Base-by-base conservation (phyloP, 371 early-diverging fungal genomes). In the Mucor ambiguus region DNA sequence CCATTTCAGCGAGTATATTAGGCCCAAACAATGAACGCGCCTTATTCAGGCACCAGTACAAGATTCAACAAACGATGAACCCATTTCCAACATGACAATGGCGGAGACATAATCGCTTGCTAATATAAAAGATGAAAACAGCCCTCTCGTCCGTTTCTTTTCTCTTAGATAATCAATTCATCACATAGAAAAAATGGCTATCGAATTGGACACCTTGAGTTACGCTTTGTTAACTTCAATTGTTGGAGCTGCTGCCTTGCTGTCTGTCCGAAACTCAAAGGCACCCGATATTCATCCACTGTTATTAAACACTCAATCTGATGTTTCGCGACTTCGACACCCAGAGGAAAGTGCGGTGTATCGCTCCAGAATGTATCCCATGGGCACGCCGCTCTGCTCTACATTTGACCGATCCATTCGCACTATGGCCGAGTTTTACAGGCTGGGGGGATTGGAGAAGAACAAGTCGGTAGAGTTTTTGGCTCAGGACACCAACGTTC, bases 251-350 rank as follows among this genome's bases (percentile, higher is more conserved):
- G 75, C 79, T 1, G 73, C 84, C 11, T 56, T 81, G 3, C 29
- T 81, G 37, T 83, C 84, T 4, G 61, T 86, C 64, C 78, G 81
- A 56, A 84, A 83, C 62, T 76, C 85, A 11, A 85, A 87, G 65
- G 79, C 83, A 43, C 90, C 93, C 29, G 95, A 94, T 72, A 81
- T 92, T 24, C 93, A 94, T 69, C 94, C 93, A 22, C 80, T 92
- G 24, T 70, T 89, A 22, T 83, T 94, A 18, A 83, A 90, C 32
- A 83, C 88, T 41, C 95, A 94, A 73, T 78, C 92, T 0, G 80
- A 87, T 38, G 85, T 89, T 30, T 77, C 88, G 46, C 75, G 76
- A 22, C 71, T 87, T 56, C 85, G 94, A 54, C 88, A 87, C 69
- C 73, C 84, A 5, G 84, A 84, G 59, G 93, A 93, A 69, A 85